Base-by-base conservation (phyloP, 345 rosid species). In the Dipteronia sinensis region DNA sequence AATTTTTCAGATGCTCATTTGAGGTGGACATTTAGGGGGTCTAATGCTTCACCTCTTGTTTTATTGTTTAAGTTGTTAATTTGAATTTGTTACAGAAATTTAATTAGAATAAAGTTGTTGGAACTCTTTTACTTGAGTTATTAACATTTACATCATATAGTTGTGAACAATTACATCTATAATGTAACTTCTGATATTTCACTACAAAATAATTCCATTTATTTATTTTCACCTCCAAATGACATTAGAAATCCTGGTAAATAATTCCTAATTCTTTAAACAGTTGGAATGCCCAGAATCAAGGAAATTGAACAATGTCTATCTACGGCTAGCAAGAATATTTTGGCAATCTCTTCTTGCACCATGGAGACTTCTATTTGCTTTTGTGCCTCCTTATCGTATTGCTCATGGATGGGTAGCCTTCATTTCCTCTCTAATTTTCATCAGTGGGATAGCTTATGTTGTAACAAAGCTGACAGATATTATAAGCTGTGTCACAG, bases 371-470 rank as follows among this genome's bases (percentile, higher is more conserved):
- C 64, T 93, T 71, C 75, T 95, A 78, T 95, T 95, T 82, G 98
- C 98, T 71, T 87, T 93, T 80, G 94, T 95, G 77, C 98, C 99
- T 71, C 98, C 99, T 27, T 87, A 81, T 86, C 92, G 86, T 63
- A 87, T 95, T 76, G 94, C 92, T 81, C 92, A 93, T 72, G 99
- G 99, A 69, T 95, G 98, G 99, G 72, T 93, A 64, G 93, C 98
- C 69, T 93, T 95, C 81, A 83, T 90, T 80, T 92, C 89, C 87
- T 93, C 97, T 65, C 90, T 95, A 27, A 34, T 86, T 74, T 95
- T 93, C 85, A 93, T 93, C 87, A 89, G 93, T 61, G 92, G 93
- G 58, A 89, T 95, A 42, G 95, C 99, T 69, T 93, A 90, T 62
- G 74, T 92, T 46, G 91, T 95, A 44, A 95, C 97, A 63, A 65